Percentiles rank a stretch among this genome's conserved stretches.
phyloP scores from a whole-genome alignment of 1,284 basidiomycete genomes.

The Irpex rosettiformis region DNA sequence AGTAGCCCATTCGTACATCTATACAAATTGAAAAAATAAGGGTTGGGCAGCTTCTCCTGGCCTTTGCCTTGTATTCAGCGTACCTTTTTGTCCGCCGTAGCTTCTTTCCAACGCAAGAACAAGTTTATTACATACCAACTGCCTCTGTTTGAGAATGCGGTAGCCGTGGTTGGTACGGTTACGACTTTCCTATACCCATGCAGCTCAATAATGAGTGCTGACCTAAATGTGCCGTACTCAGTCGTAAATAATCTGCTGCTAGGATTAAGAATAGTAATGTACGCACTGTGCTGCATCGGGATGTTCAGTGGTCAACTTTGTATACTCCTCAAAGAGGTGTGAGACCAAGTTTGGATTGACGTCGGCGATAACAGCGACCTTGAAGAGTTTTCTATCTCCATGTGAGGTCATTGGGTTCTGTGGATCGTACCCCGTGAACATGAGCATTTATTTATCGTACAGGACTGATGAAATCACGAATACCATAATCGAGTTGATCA shows the following conservation, averaged over 20 bases:
- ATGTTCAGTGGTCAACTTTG: background rate
- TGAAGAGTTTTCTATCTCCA: conserved; percentile 12
- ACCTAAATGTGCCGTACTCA: background rate
- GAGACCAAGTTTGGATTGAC: conserved; percentile 3
- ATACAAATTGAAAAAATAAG: too few relatives aligned
- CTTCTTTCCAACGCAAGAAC: conserved; percentile 5
- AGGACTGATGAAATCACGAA: background rate
- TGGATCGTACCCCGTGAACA: too few relatives aligned
- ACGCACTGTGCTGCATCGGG: conserved; percentile 12
- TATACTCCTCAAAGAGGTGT: conserved; percentile 6
- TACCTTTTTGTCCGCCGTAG: conserved; percentile 4
- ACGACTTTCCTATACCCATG: conserved; percentile 6
- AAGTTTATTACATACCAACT: conserved; percentile 8
- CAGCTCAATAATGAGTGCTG: conserved; percentile 8
- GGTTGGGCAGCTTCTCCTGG: too few relatives aligned
- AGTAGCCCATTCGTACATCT: conserved; percentile 3
- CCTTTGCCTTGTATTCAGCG: too few relatives aligned
- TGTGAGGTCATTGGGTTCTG: conserved; percentile 14
- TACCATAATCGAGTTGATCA: conserved; percentile 14
- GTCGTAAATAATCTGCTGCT: background rate
- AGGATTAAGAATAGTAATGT: background rate
- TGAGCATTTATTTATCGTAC: background rate
- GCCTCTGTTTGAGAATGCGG: conserved; percentile 10
- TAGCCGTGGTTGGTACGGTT: conserved; percentile 4
- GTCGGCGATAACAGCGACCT: background rate